phyloP scores from a whole-genome alignment of 768 basidiomycete genomes.

The Pholiota microspora region DNA sequence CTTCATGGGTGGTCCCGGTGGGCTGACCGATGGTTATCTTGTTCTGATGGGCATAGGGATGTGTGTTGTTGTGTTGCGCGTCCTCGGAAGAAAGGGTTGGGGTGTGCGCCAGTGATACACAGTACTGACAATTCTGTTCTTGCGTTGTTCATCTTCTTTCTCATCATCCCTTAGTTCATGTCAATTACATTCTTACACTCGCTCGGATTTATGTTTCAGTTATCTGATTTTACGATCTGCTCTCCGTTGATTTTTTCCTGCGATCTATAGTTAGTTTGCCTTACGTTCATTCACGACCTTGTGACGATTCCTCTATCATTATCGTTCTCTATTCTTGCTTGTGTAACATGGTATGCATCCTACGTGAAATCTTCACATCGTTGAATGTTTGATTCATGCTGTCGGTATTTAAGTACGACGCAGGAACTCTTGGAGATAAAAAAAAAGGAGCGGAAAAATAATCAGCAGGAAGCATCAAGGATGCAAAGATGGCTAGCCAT shows the following conservation, averaged over 20 bases:
- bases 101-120: neutral
- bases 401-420: too few relatives aligned
- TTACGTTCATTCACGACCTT: neutral
- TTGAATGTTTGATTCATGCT: neutral
- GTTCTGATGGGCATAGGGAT: slow-evolving; percentile 25
- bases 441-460: too few relatives aligned
- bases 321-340: neutral
- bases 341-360: neutral
- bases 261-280: neutral
- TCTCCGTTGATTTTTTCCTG: neutral
- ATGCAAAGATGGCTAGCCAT: too few relatives aligned
- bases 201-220: too few relatives aligned
- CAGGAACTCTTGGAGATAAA: too few relatives aligned
- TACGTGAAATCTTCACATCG: neutral
- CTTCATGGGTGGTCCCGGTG: slow-evolving; percentile 7
- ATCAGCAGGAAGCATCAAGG: too few relatives aligned
- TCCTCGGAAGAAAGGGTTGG: slow-evolving; percentile 11
- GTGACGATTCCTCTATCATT: neutral
- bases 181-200: neutral
- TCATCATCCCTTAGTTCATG: neutral
- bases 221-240: neutral
- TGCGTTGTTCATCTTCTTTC: neutral
- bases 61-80: slow-evolving; percentile 22
- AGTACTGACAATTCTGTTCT: too few relatives aligned
- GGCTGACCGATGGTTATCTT: slow-evolving; percentile 18